Percentiles rank a stretch among this genome's conserved stretches.
phyloP scores from a whole-genome alignment of 345 rosid genomes.

The Conringia planisiliqua region DNA sequence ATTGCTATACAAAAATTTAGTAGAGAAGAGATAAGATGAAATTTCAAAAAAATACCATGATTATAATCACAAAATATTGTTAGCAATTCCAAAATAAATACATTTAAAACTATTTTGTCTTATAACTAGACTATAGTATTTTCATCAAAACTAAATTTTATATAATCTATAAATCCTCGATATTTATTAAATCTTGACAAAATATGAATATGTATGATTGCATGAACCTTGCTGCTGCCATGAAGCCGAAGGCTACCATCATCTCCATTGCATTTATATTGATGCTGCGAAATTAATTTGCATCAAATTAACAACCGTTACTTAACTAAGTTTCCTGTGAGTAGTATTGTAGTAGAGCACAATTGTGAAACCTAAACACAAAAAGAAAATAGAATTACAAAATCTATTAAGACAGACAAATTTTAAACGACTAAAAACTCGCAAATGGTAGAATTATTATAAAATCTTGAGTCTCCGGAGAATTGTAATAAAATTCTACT shows the following conservation, averaged over 20 bases:
- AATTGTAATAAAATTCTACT: background rate
- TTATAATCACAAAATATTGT: too few species aligned
- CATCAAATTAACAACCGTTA: background rate
- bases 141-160: background rate
- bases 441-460: background rate
- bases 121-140: background rate
- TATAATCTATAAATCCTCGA: background rate
- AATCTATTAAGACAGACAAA: background rate
- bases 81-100: background rate
- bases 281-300: conserved; percentile 41
- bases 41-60: too few species aligned
- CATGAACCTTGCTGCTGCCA: conserved; percentile 62
- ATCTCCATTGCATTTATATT: conserved; percentile 73
- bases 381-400: background rate
- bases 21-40: too few species aligned
- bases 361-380: background rate
- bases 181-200: background rate
- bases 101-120: background rate
- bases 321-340: background rate
- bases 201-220: background rate
- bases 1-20: too few species aligned
- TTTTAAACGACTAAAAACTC: background rate
- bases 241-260: conserved; percentile 78
- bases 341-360: background rate
- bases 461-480: background rate